phyloP scores from a whole-genome alignment of 805 yeast species.

The Kluyveromyces dobzhanskii region DNA sequence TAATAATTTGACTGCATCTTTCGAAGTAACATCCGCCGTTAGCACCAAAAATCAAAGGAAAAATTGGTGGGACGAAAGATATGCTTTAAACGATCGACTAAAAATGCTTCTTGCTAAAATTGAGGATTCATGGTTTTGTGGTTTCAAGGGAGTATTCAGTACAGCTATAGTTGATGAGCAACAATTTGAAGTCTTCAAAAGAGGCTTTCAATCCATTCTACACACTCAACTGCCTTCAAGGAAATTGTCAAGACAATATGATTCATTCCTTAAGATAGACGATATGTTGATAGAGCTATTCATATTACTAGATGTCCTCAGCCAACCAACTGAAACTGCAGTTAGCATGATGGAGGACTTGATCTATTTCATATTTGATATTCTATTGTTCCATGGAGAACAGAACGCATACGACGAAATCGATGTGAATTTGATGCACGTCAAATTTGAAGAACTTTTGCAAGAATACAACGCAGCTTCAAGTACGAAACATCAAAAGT shows the following conservation, averaged over 20 bases:
- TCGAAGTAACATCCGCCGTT: conserved; percentile 43
- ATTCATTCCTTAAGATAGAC: conserved; percentile 31
- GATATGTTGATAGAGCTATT: conserved; percentile 44
- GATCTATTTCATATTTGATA: conserved; percentile 52
- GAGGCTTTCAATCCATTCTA: conserved; percentile 33
- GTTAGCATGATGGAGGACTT: conserved; percentile 50
- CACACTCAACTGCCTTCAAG: conserved; percentile 43
- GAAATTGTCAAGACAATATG: conserved; percentile 21
- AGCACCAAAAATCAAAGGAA: conserved; percentile 51
- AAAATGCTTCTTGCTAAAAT: conserved; percentile 44
- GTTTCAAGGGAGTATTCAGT: conserved; percentile 57
- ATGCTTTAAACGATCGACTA: conserved; percentile 49
- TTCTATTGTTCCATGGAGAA: conserved; percentile 54
- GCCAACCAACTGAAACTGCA: conserved; percentile 13
- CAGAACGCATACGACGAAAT: conserved; percentile 57
- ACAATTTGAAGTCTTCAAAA: conserved; percentile 29
- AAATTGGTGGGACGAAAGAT: conserved; percentile 73
- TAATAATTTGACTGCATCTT: conserved; percentile 55
- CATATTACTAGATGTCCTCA: conserved; percentile 35
- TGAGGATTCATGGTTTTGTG: conserved; percentile 69
- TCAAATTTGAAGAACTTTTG: conserved; percentile 42
- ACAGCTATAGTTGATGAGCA: conserved; percentile 22
- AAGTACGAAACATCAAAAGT: conserved; percentile 9
- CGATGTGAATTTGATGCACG: conserved; percentile 46
- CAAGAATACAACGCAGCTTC: conserved; percentile 22